Conservation (phyloP, 441 rosid species). For the Syzygium syzygioides region DNA sequence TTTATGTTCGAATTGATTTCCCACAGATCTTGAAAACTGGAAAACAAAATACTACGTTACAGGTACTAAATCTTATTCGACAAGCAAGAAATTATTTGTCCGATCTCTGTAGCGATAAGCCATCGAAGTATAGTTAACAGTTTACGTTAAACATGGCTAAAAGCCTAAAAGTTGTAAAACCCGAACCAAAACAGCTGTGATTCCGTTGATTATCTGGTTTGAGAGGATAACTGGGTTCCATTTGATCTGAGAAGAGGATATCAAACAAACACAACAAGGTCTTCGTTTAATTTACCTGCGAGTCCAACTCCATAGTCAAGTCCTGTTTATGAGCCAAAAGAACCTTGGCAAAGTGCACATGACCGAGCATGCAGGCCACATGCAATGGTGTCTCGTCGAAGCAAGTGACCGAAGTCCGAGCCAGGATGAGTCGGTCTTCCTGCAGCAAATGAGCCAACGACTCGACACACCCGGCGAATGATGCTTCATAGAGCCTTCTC, state of each 20-base stretch:
- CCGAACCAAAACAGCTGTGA: no score
- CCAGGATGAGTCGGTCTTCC: background rate
- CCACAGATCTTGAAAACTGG: background rate
- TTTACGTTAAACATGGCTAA: no score
- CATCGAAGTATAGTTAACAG: no score
- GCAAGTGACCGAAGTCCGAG: background rate
- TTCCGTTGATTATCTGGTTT: no score
- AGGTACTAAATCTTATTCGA: background rate
- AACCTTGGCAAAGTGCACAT: background rate
- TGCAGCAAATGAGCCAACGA: background rate
- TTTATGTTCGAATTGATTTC: background rate
- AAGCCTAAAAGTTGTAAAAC: no score
- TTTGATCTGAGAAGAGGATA: background rate
- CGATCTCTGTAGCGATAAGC: no score
- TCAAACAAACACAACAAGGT: background rate
- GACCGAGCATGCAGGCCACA: background rate
- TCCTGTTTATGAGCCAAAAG: background rate
- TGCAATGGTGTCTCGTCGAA: background rate
- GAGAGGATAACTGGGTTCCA: no score
- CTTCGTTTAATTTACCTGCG: background rate
- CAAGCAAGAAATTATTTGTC: no score
- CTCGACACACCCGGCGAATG: background rate
- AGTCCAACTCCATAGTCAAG: background rate
- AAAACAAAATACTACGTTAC: background rate
- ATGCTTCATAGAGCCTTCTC: background rate